Evolutionary conservation across 2,329 filamentous ascomycete genomes (phyloP), one percentile per base, ranked within the genome.

Genomic region (Penicillium italicum): DNA sequence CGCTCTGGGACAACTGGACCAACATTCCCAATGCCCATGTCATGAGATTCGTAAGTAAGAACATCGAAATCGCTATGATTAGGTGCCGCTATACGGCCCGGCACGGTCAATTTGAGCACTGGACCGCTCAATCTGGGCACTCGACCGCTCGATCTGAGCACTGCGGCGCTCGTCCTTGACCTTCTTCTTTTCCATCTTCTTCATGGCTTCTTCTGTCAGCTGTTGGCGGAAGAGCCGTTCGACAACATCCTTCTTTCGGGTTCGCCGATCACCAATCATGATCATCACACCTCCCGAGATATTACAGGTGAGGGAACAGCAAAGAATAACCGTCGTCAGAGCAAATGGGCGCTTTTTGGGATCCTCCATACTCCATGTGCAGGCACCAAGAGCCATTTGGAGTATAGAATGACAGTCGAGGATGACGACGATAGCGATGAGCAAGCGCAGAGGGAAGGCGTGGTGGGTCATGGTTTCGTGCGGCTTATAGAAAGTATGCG

Each of bases 401-500:
- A 95, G 81, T 33, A 89, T 78, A 5, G 87, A 91, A 74, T 95
- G 90, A 58, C 82, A 86, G 70, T 95, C 90, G 3, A 94, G 80
- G 2, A 95, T 77, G 7, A 90, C 79, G n/a, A 93, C 87, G 56
- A 93, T 86, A 55, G 88, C 85, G 36, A 94, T 80, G 31, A 95
- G 84, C 6, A 91, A 79, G 31, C 82, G 80, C 1, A 92, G 77
- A 0, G 90, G 89, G 59, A 95, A 95, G 0, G 90, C 87, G 68
- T 85, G 81, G 69, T 95, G 90, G 0, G 90, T 95, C 33, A 84
- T 79, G 0, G 90, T 95, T 73, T 95, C 90, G 71, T 95, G 88
- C 0, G 90, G 90, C 66, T 92, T 92, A 79, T 95, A 95, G 72
- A 93, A 95, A 6, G 88, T 91, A 70, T 95, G 90, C 0, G 87